Evolutionary conservation across 2,329 filamentous ascomycete species (phyloP).

Genomic region (Colletotrichum aenigma): DNA sequence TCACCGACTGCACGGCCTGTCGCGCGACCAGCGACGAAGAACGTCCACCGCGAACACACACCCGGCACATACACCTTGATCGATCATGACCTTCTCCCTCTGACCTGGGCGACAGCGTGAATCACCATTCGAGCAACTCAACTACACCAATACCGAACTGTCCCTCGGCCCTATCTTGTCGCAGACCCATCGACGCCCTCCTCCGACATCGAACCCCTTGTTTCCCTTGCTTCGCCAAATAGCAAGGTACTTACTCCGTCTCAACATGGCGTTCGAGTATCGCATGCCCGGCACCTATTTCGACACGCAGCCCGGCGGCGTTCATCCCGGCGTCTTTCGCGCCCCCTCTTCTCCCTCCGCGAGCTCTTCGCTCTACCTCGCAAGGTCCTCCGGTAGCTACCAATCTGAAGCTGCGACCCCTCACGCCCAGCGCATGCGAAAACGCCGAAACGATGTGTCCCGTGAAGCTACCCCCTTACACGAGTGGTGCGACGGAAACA

Average conservation of each 20-base stretch:
- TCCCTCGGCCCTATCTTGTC: background rate
- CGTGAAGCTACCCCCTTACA: slow-evolving; percentile 36
- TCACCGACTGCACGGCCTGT: background rate
- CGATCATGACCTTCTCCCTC: slow-evolving; percentile 7
- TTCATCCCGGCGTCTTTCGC: slow-evolving; percentile 51
- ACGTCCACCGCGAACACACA: background rate
- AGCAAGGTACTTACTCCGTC: background rate
- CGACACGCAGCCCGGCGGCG: slow-evolving; percentile 33
- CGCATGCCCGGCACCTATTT: slow-evolving; percentile 39
- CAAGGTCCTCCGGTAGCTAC: slow-evolving; percentile 41
- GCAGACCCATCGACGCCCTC: background rate
- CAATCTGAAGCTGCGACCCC: slow-evolving; percentile 37
- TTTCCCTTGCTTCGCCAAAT: background rate
- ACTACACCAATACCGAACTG: background rate
- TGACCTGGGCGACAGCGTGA: slow-evolving; percentile 13
- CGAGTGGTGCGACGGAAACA: slow-evolving; percentile 32
- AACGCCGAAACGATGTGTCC: slow-evolving; percentile 36
- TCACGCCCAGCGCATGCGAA: slow-evolving; percentile 48
- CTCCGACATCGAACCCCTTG: background rate
- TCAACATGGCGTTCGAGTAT: slow-evolving; percentile 33
- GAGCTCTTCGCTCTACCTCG: slow-evolving; percentile 31
- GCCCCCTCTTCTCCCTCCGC: slow-evolving; percentile 41
- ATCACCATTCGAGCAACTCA: background rate
- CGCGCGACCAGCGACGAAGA: background rate
- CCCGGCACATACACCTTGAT: background rate